Evolutionary conservation across 169 alveolate genomes (phyloP).

Genomic region (Plasmodium ovale): DNA sequence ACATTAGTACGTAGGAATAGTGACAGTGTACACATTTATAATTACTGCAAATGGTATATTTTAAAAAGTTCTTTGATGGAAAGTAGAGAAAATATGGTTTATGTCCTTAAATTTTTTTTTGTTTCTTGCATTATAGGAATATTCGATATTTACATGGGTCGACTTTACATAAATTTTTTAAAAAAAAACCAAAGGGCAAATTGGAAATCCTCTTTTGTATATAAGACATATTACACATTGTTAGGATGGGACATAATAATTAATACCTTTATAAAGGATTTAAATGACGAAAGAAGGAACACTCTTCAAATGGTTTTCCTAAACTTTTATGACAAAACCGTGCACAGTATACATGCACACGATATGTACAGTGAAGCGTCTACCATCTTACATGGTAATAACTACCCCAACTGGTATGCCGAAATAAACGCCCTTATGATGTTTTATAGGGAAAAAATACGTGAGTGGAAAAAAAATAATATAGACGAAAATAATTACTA

Average conservation of each 20-base stretch:
- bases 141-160: constrained; percentile 13
- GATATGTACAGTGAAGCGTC: neutral
- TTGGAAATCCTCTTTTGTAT: neutral
- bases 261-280: constrained; percentile 6
- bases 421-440: constrained; percentile 7
- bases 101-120: constrained; percentile 41
- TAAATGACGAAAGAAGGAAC: neutral
- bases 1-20: constrained; percentile 22
- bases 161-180: constrained; percentile 21
- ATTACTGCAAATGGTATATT: constrained; percentile 48
- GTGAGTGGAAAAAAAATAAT: neutral
- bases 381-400: neutral
- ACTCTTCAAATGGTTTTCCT: constrained; percentile 5
- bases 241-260: constrained; percentile 62
- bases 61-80: neutral
- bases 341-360: constrained; percentile 11
- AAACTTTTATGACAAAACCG: constrained; percentile 17
- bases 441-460: constrained; percentile 30
- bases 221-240: constrained; percentile 57
- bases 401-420: too few relatives aligned
- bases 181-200: constrained; percentile 8
- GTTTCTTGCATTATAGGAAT: constrained; percentile 59
- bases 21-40: constrained; percentile 19
- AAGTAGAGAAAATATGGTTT: neutral
- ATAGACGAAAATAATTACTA: constrained; percentile 1